Conservation (phyloP, 2,329 filamentous ascomycete genomes). For the Graphilbum ipis-grandicollis region DNA sequence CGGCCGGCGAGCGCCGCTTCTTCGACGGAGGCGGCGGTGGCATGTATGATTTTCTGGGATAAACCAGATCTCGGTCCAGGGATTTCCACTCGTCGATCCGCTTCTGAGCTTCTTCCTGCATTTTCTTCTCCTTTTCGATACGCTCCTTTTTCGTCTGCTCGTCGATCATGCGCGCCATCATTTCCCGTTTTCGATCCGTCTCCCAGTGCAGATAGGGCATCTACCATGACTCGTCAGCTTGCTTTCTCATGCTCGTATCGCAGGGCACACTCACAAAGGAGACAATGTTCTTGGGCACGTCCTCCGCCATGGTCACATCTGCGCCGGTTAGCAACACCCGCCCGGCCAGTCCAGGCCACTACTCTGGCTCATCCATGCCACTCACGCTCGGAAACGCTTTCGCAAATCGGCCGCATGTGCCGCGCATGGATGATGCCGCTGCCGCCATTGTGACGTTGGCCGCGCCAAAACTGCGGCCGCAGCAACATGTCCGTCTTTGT, state of each 20-base stretch:
- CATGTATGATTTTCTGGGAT: too few relatives aligned
- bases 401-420: slow-evolving; percentile 18
- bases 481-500: slow-evolving; percentile 12
- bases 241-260: too few relatives aligned
- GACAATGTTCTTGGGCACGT: slow-evolving; percentile 11
- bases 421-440: slow-evolving; percentile 15
- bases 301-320: not conserved
- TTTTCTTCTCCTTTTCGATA: not conserved
- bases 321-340: not conserved
- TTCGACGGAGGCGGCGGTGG: too few relatives aligned
- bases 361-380: too few relatives aligned
- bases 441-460: slow-evolving; percentile 15
- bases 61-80: not conserved
- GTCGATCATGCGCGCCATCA: slow-evolving; percentile 14
- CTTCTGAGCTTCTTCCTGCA: slow-evolving; percentile 2
- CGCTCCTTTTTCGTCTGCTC: not conserved
- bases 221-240: slow-evolving; percentile 8
- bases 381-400: slow-evolving; percentile 13
- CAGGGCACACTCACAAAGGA: slow-evolving; percentile 14
- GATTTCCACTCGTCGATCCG: slow-evolving; percentile 1
- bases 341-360: too few relatives aligned
- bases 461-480: slow-evolving; percentile 15
- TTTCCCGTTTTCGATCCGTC: slow-evolving; percentile 15
- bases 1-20: too few relatives aligned
- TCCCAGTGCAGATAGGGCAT: slow-evolving; percentile 26